Conservation (phyloP, 768 basidiomycete genomes). For the Pleurotus platypus region DNA sequence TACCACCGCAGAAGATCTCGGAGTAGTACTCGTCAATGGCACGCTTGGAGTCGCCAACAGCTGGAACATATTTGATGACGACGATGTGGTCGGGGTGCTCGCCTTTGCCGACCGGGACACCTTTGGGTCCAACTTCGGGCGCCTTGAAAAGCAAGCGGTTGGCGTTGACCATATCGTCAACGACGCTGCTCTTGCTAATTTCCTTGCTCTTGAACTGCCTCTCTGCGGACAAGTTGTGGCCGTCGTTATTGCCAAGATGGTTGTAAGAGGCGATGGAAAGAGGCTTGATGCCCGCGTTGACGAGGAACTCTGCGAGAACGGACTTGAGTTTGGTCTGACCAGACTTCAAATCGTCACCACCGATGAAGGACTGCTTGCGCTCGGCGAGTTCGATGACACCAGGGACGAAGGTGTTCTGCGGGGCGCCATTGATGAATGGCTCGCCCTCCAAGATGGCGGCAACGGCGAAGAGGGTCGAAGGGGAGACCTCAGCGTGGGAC, state of each 20-base stretch:
- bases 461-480: conserved; percentile 93
- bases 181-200: conserved; percentile 95
- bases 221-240: conserved; percentile 86
- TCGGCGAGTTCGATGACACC: conserved; percentile 93
- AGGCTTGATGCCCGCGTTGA: conserved; percentile 98
- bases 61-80: conserved; percentile 95
- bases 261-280: conserved; percentile 97
- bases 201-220: conserved; percentile 98
- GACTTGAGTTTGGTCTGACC: conserved; percentile 98
- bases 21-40: conserved; percentile 99
- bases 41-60: conserved; percentile 95
- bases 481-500: conserved; percentile 93
- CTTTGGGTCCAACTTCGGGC: conserved; percentile 50
- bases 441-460: conserved; percentile 93
- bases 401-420: conserved; percentile 98
- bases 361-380: conserved; percentile 86
- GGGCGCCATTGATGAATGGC: conserved; percentile 96
- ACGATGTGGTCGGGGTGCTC: conserved; percentile 98
- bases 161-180: conserved; percentile 96
- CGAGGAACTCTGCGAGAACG: conserved; percentile 96
- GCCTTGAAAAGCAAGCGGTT: conserved; percentile 91
- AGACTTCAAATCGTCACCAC: conserved; percentile 96
- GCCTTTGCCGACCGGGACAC: conserved; percentile 62
- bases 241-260: conserved; percentile 98
- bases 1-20: conserved; percentile 95